Evolutionary conservation across 129 eudicot genomes (phyloP), one percentile per base, ranked within the genome.

Genomic region (Arctium minus): DNA sequence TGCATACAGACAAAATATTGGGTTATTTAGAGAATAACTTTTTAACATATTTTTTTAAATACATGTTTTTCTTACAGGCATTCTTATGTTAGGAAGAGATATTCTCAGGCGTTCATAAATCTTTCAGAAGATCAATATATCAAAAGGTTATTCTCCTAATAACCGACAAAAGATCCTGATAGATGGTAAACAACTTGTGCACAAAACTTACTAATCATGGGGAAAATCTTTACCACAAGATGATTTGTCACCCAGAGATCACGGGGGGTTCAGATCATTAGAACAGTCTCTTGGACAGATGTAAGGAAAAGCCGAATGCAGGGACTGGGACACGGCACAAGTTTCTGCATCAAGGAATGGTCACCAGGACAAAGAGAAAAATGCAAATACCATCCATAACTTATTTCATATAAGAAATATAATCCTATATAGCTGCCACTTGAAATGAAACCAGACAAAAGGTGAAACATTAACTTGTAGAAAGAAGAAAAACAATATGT

Each of bases 271-370:
- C 68, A 60, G 68, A 60, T 60, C 29, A 46, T 9, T 17, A 10
- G 56, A 46, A 46, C 56, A 46, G 56, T n/a, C 27, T 60, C 29
- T 17, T n/a, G 68, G 68, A 60, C 68, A 60, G 68, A 60, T 60
- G 68, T 60, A 60, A 53, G 6, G 6, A 53, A 53, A 53, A 53
- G 65, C 65, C 74, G 44, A 27, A 67, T 78, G 38, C 71, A 75
- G 39, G 79, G 31, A 75, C 29, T 48, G 37, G 50, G 67, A 46
- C 67, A 75, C 27, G 37, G 37, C 64, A 67, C 64, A 65, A 68
- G 75, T 67, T 67, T 79, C 74, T 79, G 17, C 75, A 79, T 12
- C 42, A 48, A 79, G 39, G 68, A 67, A 79, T 79, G 35, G 82
- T 70, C 82, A 79, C 74, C 17, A 68, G 67, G 65, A 79, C 67